Evolutionary conservation across 2,329 filamentous ascomycete species (phyloP), one percentile per base, ranked within the genome.

Genomic region (Monilinia fructigena): DNA sequence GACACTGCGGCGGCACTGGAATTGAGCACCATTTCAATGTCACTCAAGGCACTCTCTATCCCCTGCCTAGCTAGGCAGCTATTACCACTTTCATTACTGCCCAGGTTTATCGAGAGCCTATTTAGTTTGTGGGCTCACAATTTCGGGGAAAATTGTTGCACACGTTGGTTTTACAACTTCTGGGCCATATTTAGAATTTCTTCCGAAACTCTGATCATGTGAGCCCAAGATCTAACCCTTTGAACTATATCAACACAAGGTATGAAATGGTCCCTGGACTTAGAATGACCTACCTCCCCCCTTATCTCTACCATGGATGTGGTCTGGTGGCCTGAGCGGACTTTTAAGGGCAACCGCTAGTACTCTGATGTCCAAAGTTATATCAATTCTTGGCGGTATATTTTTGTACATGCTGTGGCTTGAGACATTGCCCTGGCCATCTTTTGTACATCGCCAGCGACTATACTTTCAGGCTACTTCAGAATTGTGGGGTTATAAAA

Each of bases 401-500:
- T 40, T 38, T 40, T 14, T 8, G 10, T 88, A 90, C 69, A 85
- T 91, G 38, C 38, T 55, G 81, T 93, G 56, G 88, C 88, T 3
- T 93, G 90, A 89, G 7, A 86, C 73, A 91, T 93, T 68, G 89
- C 89, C 0, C 77, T 93, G 18, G 89, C 93, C 4, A 89, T 88
- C 65, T 80, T 93, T 7, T 83, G 89, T 0, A 81, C 86, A 11
- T 85, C 92, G 0, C 90, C 90, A 0, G 77, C 92, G 12, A 82
- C 92, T 7, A 80, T 93, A 0, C 86, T 86, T 1, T 83, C 88
- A 0, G 89, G 90, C 0, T 83, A 90, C 69, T 86, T 92, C 84
- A 85, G 90, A 69, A 80, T 92, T 20, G 82, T 82, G 1, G 82
- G 87, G 3, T 81, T 90, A 1, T 82, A 85, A 2, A 81, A 83